phyloP scores from a whole-genome alignment of 2,329 filamentous ascomycete genomes.

The Fusarium miscanthi region DNA sequence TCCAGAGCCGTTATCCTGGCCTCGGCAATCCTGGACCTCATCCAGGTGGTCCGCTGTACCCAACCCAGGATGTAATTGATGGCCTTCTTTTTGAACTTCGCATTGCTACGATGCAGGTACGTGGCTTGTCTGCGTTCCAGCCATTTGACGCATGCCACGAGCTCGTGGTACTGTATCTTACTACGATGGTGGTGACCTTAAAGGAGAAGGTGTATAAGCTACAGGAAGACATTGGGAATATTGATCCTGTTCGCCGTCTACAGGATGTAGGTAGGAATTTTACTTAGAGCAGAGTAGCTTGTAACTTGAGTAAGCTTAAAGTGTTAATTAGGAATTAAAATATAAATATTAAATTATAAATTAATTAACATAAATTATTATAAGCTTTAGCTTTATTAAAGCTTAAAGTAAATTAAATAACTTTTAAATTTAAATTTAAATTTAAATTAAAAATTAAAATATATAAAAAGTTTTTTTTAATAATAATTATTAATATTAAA shows the following conservation, averaged over 20 bases:
- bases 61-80: background rate
- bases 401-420: too few relatives aligned
- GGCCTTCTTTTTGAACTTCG: background rate
- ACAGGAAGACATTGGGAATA: too few relatives aligned
- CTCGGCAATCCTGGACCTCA: background rate
- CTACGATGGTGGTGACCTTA: background rate
- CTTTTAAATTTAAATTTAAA: too few relatives aligned
- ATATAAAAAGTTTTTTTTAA: too few relatives aligned
- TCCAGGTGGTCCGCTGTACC: background rate
- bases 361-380: too few relatives aligned
- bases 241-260: background rate
- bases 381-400: too few relatives aligned
- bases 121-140: background rate
- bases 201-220: background rate
- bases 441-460: too few relatives aligned
- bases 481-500: too few relatives aligned
- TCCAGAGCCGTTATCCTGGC: background rate
- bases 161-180: background rate
- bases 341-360: too few relatives aligned
- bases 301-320: fast-evolving
- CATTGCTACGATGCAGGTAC: background rate
- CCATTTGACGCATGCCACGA: background rate
- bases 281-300: background rate
- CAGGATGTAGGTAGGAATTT: fast-evolving
- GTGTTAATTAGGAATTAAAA: too few relatives aligned